Conservation (phyloP, 1,139 yeast species). For the Schizosaccharomyces versatilis region DNA sequence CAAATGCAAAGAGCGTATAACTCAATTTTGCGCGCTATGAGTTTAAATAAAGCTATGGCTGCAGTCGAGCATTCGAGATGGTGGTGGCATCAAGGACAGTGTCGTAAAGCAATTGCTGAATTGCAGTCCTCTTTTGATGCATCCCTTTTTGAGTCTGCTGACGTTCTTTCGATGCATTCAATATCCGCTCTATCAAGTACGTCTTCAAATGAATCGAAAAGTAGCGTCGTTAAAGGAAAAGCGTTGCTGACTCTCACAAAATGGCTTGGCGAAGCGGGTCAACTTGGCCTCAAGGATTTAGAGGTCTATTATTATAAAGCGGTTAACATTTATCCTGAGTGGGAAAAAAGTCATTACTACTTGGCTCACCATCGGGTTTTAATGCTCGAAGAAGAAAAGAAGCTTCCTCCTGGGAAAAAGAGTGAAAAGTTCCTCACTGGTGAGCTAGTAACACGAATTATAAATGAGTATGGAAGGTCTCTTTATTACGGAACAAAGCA, state of each 20-base stretch:
- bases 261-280: constrained; percentile 78
- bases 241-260: constrained; percentile 47
- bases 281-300: constrained; percentile 55
- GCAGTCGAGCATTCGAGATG: constrained; percentile 65
- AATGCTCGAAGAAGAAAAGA: constrained; percentile 39
- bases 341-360: constrained; percentile 67
- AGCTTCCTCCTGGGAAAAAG: constrained; percentile 21
- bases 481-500: constrained; percentile 47
- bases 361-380: constrained; percentile 64
- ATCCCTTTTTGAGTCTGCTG: constrained; percentile 10
- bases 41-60: constrained; percentile 28
- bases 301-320: constrained; percentile 47
- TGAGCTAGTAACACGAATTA: constrained; percentile 39
- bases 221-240: not conserved
- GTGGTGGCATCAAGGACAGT: constrained; percentile 79
- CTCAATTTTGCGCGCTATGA: constrained; percentile 47
- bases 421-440: constrained; percentile 27
- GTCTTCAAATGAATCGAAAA: constrained; percentile 4
- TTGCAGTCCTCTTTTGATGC: constrained; percentile 27
- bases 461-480: constrained; percentile 43
- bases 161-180: constrained; percentile 2
- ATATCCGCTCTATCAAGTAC: not conserved
- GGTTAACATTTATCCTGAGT: constrained; percentile 31
- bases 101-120: constrained; percentile 58
- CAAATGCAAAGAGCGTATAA: constrained; percentile 56